Percentiles rank a stretch among this genome's conserved stretches.
Conservation (phyloP, 2,329 filamentous ascomycete genomes). For the Dactylellina cionopaga region DNA sequence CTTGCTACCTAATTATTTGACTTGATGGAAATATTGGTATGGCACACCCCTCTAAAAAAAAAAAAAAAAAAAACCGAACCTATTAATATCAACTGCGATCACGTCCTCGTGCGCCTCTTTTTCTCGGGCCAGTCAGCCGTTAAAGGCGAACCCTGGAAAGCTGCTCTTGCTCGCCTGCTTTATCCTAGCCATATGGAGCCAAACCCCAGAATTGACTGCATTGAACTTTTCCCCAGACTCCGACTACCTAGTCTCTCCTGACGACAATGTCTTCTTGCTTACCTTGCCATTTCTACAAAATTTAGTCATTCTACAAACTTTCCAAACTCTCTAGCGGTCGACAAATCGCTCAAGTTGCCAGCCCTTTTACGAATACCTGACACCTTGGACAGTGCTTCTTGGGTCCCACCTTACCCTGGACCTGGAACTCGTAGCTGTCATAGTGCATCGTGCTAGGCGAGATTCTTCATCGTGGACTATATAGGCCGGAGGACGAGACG, state of each 20-base stretch:
- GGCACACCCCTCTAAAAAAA: conserved; percentile 34
- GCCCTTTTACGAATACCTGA: conserved; percentile 1
- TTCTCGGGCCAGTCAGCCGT: conserved; percentile 52
- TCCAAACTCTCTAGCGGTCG: conserved; percentile 24
- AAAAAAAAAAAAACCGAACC: conserved; percentile 30
- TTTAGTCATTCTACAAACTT: conserved; percentile 27
- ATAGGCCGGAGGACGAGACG: conserved; percentile 50
- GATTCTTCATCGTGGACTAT: conserved; percentile 37
- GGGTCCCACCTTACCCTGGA: conserved; percentile 38
- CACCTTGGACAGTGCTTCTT: conserved; percentile 13
- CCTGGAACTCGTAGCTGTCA: conserved; percentile 30
- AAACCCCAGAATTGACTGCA: conserved; percentile 53
- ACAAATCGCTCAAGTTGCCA: conserved; percentile 48
- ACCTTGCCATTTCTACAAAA: conserved; percentile 41
- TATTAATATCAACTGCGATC: conserved; percentile 52
- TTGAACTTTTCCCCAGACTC: conserved; percentile 53
- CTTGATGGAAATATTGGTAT: conserved; percentile 41
- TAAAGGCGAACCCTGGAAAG: conserved; percentile 52
- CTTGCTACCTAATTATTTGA: conserved; percentile 17
- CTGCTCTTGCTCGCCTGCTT: conserved; percentile 52
- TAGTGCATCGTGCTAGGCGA: conserved; percentile 47
- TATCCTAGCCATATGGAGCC: conserved; percentile 53
- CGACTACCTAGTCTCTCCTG: conserved; percentile 51
- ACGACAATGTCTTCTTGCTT: conserved; percentile 45
- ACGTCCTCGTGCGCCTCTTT: conserved; percentile 53